Percentiles rank a stretch among this genome's conserved stretches.
phyloP scores from a whole-genome alignment of 1,139 yeast species.

The Pichia sp. region DNA sequence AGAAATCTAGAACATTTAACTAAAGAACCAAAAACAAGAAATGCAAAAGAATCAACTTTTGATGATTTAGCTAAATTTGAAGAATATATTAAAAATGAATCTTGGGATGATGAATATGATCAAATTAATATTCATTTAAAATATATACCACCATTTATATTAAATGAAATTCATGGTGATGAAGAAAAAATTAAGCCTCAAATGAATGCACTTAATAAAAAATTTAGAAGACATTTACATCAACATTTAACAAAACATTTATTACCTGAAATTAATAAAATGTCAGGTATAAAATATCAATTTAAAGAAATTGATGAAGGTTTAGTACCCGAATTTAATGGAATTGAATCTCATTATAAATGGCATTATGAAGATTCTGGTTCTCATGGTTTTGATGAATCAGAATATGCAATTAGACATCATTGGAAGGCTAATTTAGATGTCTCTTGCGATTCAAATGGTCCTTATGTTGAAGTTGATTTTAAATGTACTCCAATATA shows the following conservation, averaged over 20 bases:
- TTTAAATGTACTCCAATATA: conserved; percentile 26
- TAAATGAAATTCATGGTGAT: conserved; percentile 61
- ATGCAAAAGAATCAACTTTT: conserved; percentile 36
- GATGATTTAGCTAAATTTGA: conserved; percentile 64
- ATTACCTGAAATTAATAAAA: conserved; percentile 56
- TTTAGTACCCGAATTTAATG: conserved; percentile 32
- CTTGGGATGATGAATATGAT: conserved; percentile 71
- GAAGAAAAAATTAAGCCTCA: conserved; percentile 69
- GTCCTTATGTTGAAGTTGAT: conserved; percentile 49
- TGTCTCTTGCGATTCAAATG: conserved; percentile 46
- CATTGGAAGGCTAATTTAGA: conserved; percentile 53
- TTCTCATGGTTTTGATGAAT: conserved; percentile 47
- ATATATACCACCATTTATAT: conserved; percentile 67
- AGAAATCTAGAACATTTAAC: conserved; percentile 25
- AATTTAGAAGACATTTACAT: conserved; percentile 67
- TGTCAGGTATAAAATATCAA: conserved; percentile 42
- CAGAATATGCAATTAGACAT: conserved; percentile 39
- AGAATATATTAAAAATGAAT: conserved; percentile 59
- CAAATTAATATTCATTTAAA: conserved; percentile 58
- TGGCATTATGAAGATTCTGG: conserved; percentile 49
- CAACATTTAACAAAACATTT: conserved; percentile 71
- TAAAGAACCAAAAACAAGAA: conserved; percentile 25
- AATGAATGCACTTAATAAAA: conserved; percentile 63
- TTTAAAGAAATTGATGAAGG: conserved; percentile 28
- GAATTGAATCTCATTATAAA: conserved; percentile 25